phyloP scores from a whole-genome alignment of 306 rosid genomes.

The Glycine tomentella region DNA sequence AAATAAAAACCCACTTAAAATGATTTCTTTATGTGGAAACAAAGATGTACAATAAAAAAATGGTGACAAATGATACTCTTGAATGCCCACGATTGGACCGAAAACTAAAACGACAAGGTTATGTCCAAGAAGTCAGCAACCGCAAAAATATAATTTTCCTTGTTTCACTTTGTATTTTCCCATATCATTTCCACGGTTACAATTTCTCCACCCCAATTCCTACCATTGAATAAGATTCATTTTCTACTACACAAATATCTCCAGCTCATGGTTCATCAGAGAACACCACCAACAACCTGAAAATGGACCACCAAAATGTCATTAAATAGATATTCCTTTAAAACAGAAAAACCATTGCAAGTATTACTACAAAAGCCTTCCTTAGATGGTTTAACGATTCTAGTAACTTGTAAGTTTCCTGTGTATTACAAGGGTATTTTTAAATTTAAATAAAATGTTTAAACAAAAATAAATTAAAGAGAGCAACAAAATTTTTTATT shows the following conservation, averaged over 20 bases:
- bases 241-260: constrained; percentile 25
- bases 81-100: constrained; percentile 27
- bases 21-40: constrained; percentile 1
- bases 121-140: constrained; percentile 38
- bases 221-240: not conserved
- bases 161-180: not conserved
- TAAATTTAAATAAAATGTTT: not conserved
- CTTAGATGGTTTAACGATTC: not conserved
- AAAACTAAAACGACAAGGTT: constrained; percentile 25
- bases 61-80: not conserved
- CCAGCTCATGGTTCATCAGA: constrained; percentile 38
- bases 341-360: constrained; percentile 29
- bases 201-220: constrained; percentile 38
- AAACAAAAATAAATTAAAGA: not conserved
- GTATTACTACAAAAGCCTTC: not conserved
- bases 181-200: not conserved
- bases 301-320: constrained; percentile 34
- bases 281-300: constrained; percentile 47
- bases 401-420: not conserved
- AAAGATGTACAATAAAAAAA: constrained; percentile 31
- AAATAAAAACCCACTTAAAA: not conserved
- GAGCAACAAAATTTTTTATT: not conserved
- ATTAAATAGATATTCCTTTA: not conserved
- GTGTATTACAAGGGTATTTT: not conserved
- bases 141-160: constrained; percentile 46